Base-by-base conservation (phyloP, 306 rosid species). In the Cucurbita argyrosperma region DNA sequence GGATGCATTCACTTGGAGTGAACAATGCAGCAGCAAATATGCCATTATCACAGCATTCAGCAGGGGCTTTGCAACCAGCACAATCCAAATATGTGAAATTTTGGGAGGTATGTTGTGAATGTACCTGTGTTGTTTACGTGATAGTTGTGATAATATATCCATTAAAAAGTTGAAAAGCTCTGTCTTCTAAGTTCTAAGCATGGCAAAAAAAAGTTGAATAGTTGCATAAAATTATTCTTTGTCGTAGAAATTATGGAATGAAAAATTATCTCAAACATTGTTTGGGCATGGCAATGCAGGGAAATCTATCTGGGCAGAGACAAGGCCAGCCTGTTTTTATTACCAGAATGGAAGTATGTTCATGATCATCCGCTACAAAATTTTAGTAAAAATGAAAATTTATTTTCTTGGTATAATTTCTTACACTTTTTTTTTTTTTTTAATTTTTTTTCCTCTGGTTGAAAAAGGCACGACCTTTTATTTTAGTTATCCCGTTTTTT, bases 291-390 rank as follows among this genome's bases (percentile, higher is more conserved):
- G 69, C 77, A 77, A 61, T 86, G 87, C 92, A 94, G 99, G 99
- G 99, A 81, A 87, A 86, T 84, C 84, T 94, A 86, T 88, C 90
- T 56, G 99, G 99, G 23, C 99, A 87, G 88, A 89, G 99, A 82
- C 92, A 91, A 88, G 97, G 99, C 64, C 96, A 89, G 50, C 97
- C 99, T 38, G 92, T 88, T 55, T 89, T 94, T 79, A 91, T 94
- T 80, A 91, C 97, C 74, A 91, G 86, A 85, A 86, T 94, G 62
- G 99, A 94, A 76, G 99, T 94, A 87, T 73, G 92, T 78, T 81
- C 81, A 75, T 72, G 30, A 61, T 70, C 77, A 43, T 62, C 61
- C 43, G 45, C 40, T 43, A 23, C 35, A 35, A 14, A 5, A 7
- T 49, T 51, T 38, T 71, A 50, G 30, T 51, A 7, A 71, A 71